Evolutionary conservation across 2,329 filamentous ascomycete genomes (phyloP).

Genomic region (Orbilia javanica): DNA sequence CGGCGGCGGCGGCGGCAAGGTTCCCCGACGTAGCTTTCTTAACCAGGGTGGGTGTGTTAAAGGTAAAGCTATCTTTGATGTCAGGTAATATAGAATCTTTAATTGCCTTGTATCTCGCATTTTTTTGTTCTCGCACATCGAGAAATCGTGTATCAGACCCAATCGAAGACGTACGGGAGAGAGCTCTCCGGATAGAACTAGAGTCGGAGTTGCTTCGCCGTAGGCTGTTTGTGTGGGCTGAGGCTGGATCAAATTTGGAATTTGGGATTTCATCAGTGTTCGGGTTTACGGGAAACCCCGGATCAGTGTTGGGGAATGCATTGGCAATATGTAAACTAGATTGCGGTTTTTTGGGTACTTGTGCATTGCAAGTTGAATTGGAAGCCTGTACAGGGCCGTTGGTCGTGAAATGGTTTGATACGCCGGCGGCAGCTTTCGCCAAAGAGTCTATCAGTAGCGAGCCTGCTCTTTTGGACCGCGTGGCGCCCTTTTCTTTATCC

Average conservation of each 20-base stretch:
- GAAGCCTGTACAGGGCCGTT: not conserved
- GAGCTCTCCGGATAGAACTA: conserved; percentile 63
- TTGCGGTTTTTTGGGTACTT: conserved; percentile 10
- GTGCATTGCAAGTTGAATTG: not conserved
- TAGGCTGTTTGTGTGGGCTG: not conserved
- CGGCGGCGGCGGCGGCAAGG: conserved; percentile 60
- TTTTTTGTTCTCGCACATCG: conserved; percentile 84
- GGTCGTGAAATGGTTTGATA: conserved; percentile 46
- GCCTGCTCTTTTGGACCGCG: conserved; percentile 40
- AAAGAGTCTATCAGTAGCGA: conserved; percentile 49
- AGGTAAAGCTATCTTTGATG: conserved; percentile 50
- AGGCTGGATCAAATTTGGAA: not conserved
- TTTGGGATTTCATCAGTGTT: not conserved
- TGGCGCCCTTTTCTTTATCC: conserved; percentile 35
- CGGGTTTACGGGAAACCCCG: not conserved
- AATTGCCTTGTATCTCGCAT: conserved; percentile 89
- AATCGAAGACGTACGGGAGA: conserved; percentile 83
- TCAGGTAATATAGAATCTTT: conserved; percentile 70
- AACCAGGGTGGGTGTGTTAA: conserved; percentile 30
- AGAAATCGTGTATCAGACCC: conserved; percentile 86
- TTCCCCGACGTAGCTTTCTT: conserved; percentile 34
- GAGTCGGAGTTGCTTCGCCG: conserved; percentile 44
- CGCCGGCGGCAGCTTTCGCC: conserved; percentile 45
- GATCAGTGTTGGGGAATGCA: not conserved
- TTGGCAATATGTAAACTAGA: not conserved